Conservation (phyloP, 352 stramenopile genomes). For the Globisporangium radiosum region DNA sequence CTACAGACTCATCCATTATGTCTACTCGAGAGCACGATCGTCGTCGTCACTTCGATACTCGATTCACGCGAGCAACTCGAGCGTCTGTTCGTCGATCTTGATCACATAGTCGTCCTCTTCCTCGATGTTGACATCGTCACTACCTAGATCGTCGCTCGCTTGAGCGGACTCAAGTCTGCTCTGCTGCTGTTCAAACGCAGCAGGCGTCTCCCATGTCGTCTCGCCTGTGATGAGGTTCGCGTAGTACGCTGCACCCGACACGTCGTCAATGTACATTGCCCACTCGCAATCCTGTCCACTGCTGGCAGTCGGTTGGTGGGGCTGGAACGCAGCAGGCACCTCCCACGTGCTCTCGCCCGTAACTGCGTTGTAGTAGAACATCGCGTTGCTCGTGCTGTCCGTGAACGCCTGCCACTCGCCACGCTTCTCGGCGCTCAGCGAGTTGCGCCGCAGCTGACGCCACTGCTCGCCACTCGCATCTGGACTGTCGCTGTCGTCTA, state of each 20-base stretch:
- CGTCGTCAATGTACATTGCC: constrained; percentile 43
- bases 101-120: constrained; percentile 47
- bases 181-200: neutral
- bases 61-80: neutral
- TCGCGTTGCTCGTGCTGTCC: constrained; percentile 40
- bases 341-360: constrained; percentile 63
- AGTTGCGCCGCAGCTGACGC: constrained; percentile 20
- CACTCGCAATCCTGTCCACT: constrained; percentile 13
- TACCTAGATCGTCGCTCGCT: neutral
- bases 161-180: neutral
- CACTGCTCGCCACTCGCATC: constrained; percentile 2
- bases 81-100: constrained; percentile 19
- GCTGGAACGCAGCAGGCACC: constrained; percentile 13
- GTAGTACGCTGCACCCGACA: constrained; percentile 38
- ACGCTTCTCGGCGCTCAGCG: constrained; percentile 15
- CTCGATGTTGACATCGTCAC: neutral
- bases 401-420: constrained; percentile 53
- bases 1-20: too few species aligned
- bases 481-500: neutral
- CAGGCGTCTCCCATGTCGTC: constrained; percentile 43
- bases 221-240: constrained; percentile 41
- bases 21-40: too few species aligned
- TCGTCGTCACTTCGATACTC: too few species aligned
- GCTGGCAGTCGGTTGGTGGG: constrained; percentile 5
- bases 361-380: constrained; percentile 65